phyloP scores from a whole-genome alignment of 805 yeast species.

The Danielozyma ontarioensis region DNA sequence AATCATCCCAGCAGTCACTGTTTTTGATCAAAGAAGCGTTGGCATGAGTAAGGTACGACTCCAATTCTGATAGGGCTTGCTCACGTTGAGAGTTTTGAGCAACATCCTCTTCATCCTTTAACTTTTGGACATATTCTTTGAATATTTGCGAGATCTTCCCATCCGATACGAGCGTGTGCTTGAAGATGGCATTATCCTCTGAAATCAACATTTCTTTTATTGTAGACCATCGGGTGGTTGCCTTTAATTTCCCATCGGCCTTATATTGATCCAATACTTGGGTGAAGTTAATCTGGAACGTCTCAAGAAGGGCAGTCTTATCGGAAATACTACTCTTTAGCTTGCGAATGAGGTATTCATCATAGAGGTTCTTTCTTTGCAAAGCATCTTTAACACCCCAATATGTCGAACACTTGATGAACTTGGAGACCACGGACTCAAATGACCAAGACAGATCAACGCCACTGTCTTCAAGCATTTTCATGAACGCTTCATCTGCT shows the following conservation, averaged over 20 bases:
- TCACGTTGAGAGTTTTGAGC: conserved; percentile 23
- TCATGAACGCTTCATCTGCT: conserved; percentile 42
- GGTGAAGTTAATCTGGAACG: conserved; percentile 50
- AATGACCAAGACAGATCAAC: conserved; percentile 79
- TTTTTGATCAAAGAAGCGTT: conserved; percentile 23
- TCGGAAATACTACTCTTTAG: conserved; percentile 47
- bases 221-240: conserved; percentile 62
- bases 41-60: conserved; percentile 41
- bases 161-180: conserved; percentile 55
- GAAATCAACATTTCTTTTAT: conserved; percentile 42
- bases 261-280: conserved; percentile 38
- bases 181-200: conserved; percentile 64
- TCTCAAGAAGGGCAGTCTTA: conserved; percentile 48
- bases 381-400: conserved; percentile 64
- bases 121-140: conserved; percentile 39
- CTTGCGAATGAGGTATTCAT: conserved; percentile 46
- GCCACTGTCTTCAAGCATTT: conserved; percentile 47
- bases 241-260: conserved; percentile 34
- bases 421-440: conserved; percentile 52
- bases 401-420: conserved; percentile 57
- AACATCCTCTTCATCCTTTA: conserved; percentile 27
- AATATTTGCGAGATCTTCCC: conserved; percentile 52
- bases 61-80: conserved; percentile 51
- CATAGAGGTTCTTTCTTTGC: conserved; percentile 56
- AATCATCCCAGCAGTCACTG: conserved; percentile 33